These are phyloP conservation scores for Carex scoparia DNA, from an alignment of 176 grass and related monocot species.

Conservation along the genomic window DNA sequence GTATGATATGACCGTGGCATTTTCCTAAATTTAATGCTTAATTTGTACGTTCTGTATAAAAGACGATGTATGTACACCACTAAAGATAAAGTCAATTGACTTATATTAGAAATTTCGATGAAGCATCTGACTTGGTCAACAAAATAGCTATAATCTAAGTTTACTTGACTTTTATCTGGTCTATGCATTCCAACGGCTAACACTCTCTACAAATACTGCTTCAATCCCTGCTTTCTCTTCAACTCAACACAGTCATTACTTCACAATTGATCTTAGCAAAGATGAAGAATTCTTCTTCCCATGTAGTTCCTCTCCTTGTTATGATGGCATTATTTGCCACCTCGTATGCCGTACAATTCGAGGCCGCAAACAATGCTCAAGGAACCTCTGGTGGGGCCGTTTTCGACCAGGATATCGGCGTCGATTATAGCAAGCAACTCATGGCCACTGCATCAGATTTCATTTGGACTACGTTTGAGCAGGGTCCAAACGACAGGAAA, in stretches of 20 bases:
- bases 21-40: not conserved
- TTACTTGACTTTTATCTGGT: not conserved
- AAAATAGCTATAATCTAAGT: not conserved
- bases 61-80: not conserved
- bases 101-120: not conserved
- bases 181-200: not conserved
- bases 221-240: not conserved
- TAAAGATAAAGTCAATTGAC: not conserved
- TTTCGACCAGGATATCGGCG: conserved; percentile 49
- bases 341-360: conserved; percentile 39
- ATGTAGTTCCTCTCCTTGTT: conserved; percentile 16
- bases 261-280: not conserved
- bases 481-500: conserved; percentile 34
- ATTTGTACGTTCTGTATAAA: not conserved
- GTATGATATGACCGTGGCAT: not conserved
- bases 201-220: not conserved
- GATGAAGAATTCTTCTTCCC: not conserved
- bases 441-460: conserved; percentile 59
- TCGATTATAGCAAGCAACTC: conserved; percentile 52
- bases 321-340: conserved; percentile 5
- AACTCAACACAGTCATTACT: not conserved
- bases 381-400: conserved; percentile 42
- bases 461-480: conserved; percentile 47
- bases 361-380: conserved; percentile 48
- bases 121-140: not conserved